These are phyloP conservation scores for Cenchrus purpureus DNA, from an alignment of 176 grass and related monocot species.

Conservation along the genomic window DNA sequence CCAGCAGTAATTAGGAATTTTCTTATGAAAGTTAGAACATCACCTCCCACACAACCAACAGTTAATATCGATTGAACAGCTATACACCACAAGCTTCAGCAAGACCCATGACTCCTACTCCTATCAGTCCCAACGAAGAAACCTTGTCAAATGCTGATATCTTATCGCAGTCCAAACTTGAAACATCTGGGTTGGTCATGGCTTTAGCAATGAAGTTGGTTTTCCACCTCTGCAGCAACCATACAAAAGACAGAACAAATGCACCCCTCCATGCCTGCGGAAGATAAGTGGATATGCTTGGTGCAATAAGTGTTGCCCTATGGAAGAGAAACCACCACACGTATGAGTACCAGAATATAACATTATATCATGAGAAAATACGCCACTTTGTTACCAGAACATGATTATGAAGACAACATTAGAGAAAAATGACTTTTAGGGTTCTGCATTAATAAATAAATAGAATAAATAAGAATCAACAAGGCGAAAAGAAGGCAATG, in stretches of 20 bases:
- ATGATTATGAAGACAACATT: neutral
- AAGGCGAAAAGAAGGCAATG: neutral
- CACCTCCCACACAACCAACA: conserved; percentile 99
- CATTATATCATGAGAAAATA: conserved; percentile 26
- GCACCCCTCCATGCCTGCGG: conserved; percentile 82
- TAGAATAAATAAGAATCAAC: neutral
- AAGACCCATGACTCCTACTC: conserved; percentile 81
- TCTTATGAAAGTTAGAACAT: neutral
- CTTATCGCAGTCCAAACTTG: conserved; percentile 62
- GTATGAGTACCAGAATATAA: conserved; percentile 35
- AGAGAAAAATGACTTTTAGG: neutral
- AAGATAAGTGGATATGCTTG: conserved; percentile 70
- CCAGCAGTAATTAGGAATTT: neutral
- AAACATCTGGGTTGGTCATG: conserved; percentile 42
- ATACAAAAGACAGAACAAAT: conserved; percentile 79
- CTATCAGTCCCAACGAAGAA: conserved; percentile 75
- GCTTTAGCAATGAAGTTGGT: conserved; percentile 69
- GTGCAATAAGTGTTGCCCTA: conserved; percentile 69
- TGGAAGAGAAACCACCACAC: conserved; percentile 34
- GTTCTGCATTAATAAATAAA: neutral
- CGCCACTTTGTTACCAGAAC: conserved; percentile 7
- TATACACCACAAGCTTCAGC: conserved; percentile 79
- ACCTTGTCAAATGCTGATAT: conserved; percentile 80
- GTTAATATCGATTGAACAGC: conserved; percentile 95
- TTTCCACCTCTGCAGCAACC: conserved; percentile 99